Evolutionary conservation across 306 rosid species (phyloP), one percentile per base, ranked within the genome.

Genomic region (Castanopsis chinensis): DNA sequence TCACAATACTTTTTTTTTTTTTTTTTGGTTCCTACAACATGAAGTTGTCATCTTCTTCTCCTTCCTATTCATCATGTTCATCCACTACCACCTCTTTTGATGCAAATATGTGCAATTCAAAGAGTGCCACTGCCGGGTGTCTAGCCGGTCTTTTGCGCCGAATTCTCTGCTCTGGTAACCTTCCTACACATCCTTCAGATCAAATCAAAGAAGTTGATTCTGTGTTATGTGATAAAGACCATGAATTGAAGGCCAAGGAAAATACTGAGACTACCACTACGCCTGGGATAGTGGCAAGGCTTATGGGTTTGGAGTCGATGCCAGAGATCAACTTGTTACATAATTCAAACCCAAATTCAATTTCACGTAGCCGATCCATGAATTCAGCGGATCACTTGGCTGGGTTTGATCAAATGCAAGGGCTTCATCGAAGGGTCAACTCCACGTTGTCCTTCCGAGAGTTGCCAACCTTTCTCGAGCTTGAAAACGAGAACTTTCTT

Each of bases 241-340:
- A 57, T 68, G 69, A 79, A 60, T 82, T 84, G 5, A 82, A 79
- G 20, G 33, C 56, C 27, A 74, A 77, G 5, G 82, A 74, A 17
- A 69, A 73, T 18, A 33, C 49, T 52, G 87, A 76, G 20, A 52
- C 69, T 13, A 23, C 74, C 73, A n/a, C 83, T 41, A 19, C 86
- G 23, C 91, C 97, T 37, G 86, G 90, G 19, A 69, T 94, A 20
- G 96, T 94, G 21, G 98, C 92, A 17, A 92, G 97, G 87, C 82
- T 92, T 9, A 94, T 94, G 97, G 98, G 98, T 57, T 87, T 94
- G 83, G 97, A 92, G 6, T 78, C 91, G 17, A 80, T 88, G 83
- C 91, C 82, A 11, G 94, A 89, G 20, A 10, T 64, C 63, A 70
- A 76, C 37, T 56, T 78, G 59, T 43, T 21, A 4, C 71, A 69